phyloP scores from a whole-genome alignment of 495 filamentous ascomycete species.

The Lepidopterella palustris region DNA sequence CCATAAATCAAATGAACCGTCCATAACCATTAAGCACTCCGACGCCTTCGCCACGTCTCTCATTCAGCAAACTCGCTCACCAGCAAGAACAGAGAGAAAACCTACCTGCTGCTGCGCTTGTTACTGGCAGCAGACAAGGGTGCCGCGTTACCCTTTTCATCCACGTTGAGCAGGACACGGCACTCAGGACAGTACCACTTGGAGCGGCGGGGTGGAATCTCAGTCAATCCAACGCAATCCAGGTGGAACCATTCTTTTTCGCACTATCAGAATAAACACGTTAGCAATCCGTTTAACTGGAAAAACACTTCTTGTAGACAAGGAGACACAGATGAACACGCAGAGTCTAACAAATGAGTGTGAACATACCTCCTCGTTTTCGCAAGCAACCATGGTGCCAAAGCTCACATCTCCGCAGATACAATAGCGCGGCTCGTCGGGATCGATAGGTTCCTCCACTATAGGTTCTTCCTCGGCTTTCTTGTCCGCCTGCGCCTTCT shows the following conservation, averaged over 20 bases:
- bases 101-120: slow-evolving; percentile 21
- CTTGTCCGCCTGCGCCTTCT: slow-evolving; percentile 43
- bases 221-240: slow-evolving; percentile 71
- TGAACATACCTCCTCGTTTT: slow-evolving; percentile 73
- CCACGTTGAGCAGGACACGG: slow-evolving; percentile 55
- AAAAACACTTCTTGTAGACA: slow-evolving; percentile 17
- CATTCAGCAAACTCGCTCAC: slow-evolving; percentile 14
- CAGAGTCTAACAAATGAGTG: not conserved
- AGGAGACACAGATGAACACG: not conserved
- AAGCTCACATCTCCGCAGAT: slow-evolving; percentile 86
- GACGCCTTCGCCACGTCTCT: slow-evolving; percentile 7
- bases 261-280: slow-evolving; percentile 40
- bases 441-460: slow-evolving; percentile 73
- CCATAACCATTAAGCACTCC: slow-evolving; percentile 23
- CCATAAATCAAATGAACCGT: no score
- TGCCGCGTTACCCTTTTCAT: slow-evolving; percentile 22
- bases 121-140: slow-evolving; percentile 9
- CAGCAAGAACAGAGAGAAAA: slow-evolving; percentile 3
- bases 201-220: slow-evolving; percentile 65
- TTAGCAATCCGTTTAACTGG: slow-evolving; percentile 27
- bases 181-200: slow-evolving; percentile 97
- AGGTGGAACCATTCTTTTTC: slow-evolving; percentile 87
- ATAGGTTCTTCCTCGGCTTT: slow-evolving; percentile 48
- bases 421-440: slow-evolving; percentile 84
- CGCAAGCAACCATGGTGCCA: slow-evolving; percentile 92